Evolutionary conservation across 345 rosid genomes (phyloP), one percentile per base, ranked within the genome.

Genomic region (Zanthoxylum bungeanum): DNA sequence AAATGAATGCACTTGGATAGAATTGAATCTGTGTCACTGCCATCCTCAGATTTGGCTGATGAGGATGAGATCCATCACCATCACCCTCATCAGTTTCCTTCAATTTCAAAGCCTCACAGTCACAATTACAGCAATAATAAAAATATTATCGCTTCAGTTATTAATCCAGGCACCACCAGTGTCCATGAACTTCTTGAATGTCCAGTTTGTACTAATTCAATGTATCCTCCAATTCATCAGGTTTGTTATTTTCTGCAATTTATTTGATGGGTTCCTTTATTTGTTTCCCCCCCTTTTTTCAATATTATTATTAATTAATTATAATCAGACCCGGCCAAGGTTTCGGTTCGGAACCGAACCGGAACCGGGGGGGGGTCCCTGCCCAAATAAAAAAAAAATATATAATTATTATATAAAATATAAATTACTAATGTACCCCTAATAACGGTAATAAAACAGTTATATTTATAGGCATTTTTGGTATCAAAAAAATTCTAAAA

Each of bases 221-320:
- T 93, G 98, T 93, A 91, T 80, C 98, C 98, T 75, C 98, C 98
- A 0, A 93, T 93, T 71, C 95, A 93, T 78, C 98, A 91, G 98
- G 98, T 91, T 60, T 60, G 67, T 70, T 40, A 25, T 65, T n/a
- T 22, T 3, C 51, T n/a, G 25, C 33, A 33, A n/a, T 75, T 44
- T 5, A 27, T 5, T 50, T 28, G 14, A 52, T 69, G 64, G 72
- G 27, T 60, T 37, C 36, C 25, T 22, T 66, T 19, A 31, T 22
- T 44, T 75, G n/a, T 74, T 49, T 40, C 8, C 19, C 21, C 28
- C 19, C 2, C 16, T 4, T 27, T 56, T 12, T 0, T 12, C 7
- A 9, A 3, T 1, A 30, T 9, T n/a, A 44, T 5, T 22, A 14
- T 44, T 44, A n/a, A n/a, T n/a, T n/a, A n/a, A n/a, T n/a, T n/a